Evolutionary conservation across 495 filamentous ascomycete genomes (phyloP), one percentile per base, ranked within the genome.

Genomic region (Chaetomium fimeti): DNA sequence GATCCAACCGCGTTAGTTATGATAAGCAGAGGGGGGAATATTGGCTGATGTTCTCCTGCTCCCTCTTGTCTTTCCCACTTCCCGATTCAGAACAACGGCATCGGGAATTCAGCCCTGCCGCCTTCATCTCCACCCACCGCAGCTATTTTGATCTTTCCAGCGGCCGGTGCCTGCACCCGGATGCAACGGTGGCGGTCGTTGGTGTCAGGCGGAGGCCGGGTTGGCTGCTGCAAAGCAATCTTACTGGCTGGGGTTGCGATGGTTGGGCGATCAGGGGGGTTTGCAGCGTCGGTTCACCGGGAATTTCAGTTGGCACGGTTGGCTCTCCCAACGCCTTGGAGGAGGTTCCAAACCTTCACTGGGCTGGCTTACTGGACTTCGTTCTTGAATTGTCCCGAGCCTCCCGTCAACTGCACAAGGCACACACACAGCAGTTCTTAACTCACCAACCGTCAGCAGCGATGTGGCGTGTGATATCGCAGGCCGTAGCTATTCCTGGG

Each of bases 201-300:
- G 56, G 55, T 42, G 25, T 36, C 38, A 57, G 22, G 36, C 32
- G 16, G 18, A 32, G 16, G 8, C n/a, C n/a, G n/a, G n/a, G n/a
- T n/a, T n/a, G n/a, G n/a, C n/a, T 32, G 53, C 11, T 42, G 38
- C 24, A 15, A 40, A 25, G 38, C 15, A 9, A 9, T 58, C 3
- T 47, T 7, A 47, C 3, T 29, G 56, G 24, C 8, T n/a, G 53
- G 22, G 36, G 20, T 22, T 57, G 54, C 15, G 40, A 28, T n/a
- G 6, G 40, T 47, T 43, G 11, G 3, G 36, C 13, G 28, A 28
- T 55, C 28, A 27, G 18, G 40, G 40, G 40, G 40, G 40, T 15
- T 28, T 55, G 52, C 52, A 55, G 52, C 29, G 18, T 55, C 8
- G 49, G 25, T 29, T 18, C 52, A 36, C 52, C 52, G 27, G 27